Evolutionary conservation across 192 early-diverging fungal genomes (phyloP), one percentile per base, ranked within the genome.

Genomic region (Hyaloraphidium curvatum): DNA sequence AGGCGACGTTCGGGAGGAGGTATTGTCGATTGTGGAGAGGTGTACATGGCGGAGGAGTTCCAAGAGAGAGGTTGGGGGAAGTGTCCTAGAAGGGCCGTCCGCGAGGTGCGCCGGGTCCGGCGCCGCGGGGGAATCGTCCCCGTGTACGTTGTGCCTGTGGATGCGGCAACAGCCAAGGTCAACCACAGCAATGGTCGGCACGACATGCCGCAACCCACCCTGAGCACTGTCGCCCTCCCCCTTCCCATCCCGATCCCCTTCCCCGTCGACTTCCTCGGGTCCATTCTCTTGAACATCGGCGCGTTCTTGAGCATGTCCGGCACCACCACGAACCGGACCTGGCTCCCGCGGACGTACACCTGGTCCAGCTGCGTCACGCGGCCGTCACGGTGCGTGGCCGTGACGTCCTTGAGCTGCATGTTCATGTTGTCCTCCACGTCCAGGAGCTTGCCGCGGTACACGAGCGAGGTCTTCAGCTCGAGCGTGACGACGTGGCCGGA

Each of bases 381-480:
- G 19, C 94, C 94, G 61, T 98, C 94, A 31, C 91, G 78, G 57
- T 73, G 77, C 2, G 91, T 93, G 33, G 90, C 87, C 26, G 83
- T 86, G 53, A 98, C 89, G 55, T 95, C 86, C 59, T 78, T 81
- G 55, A 98, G 75, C 71, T 95, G 94, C 31, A 95, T 81, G 59
- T 98, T 98, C 94, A 98, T 98, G 68, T 95, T 98, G 70, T 98
- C 94, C 67, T 98, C 94, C 40, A 86, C 82, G 63, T 98, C 91
- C 30, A 86, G 72, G 25, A 98, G 79, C 58, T 83, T 86, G 40
- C 94, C 94, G 52, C 94, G 85, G 73, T 94, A 95, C 37, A 89
- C 74, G 54, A 83, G 78, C 35, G 90, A 90, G 53, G 86, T 92
- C 64, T 93, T 92, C 39, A 95, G 76, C 63, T 98, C 94, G 52